phyloP scores from a whole-genome alignment of 2,329 filamentous ascomycete genomes.

The Claviceps maximensis region DNA sequence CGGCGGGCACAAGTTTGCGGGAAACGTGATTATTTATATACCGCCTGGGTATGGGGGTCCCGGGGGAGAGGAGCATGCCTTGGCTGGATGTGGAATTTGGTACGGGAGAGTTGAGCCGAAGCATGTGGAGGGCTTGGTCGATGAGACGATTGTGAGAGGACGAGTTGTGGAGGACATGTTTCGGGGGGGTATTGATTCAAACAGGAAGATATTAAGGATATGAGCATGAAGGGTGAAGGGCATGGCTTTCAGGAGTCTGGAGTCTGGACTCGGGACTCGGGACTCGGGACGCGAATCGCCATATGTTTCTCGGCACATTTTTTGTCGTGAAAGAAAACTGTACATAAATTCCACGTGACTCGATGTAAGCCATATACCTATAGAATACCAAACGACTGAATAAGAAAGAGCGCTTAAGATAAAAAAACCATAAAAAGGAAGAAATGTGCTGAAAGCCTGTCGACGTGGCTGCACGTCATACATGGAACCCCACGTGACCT shows the following conservation, averaged over 20 bases:
- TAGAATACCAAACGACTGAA: not conserved
- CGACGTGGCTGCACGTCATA: not conserved
- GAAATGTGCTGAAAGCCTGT: not conserved
- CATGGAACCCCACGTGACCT: not conserved
- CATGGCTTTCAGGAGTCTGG: not conserved
- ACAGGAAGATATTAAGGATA: constrained; percentile 39
- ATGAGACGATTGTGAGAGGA: constrained; percentile 55
- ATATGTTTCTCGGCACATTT: no score
- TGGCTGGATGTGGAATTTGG: constrained; percentile 66
- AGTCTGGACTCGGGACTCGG: no score
- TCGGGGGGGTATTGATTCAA: constrained; percentile 50
- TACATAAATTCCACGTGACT: no score
- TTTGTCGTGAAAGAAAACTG: no score
- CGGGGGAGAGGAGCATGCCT: constrained; percentile 35
- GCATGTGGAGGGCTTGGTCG: constrained; percentile 63
- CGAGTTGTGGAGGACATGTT: constrained; percentile 59
- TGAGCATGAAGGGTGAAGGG: constrained; percentile 8
- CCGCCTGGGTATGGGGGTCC: constrained; percentile 37
- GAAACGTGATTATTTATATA: constrained; percentile 71
- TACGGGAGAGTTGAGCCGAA: constrained; percentile 66
- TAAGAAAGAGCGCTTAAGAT: not conserved
- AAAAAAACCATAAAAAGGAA: not conserved
- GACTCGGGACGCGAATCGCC: no score
- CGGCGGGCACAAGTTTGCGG: constrained; percentile 74
- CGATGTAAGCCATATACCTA: no score